Conservation (phyloP, 768 basidiomycete species). For the Boletus vinaceobasis region DNA sequence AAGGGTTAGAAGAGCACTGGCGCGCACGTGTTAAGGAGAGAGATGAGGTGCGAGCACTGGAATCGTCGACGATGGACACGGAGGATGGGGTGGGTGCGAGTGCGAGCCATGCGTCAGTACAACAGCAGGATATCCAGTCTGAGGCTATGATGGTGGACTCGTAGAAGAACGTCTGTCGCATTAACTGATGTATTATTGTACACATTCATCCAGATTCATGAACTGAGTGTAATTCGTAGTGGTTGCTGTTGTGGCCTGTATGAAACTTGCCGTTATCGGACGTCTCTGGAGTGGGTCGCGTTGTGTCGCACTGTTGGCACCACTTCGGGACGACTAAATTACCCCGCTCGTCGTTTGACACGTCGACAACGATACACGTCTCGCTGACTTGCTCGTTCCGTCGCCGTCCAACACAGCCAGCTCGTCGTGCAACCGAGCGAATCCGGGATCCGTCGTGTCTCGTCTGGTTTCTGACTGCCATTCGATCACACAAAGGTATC, state of each 20-base stretch:
- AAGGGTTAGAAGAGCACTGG: slow-evolving; percentile 42
- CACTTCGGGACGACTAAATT: background rate
- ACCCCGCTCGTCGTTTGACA: slow-evolving; percentile 12
- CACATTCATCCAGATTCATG: background rate
- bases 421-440: background rate
- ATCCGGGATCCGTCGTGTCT: slow-evolving; percentile 49
- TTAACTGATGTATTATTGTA: background rate
- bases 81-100: background rate
- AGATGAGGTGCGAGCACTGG: slow-evolving; percentile 15
- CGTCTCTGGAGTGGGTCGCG: background rate
- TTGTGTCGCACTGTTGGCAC: slow-evolving; percentile 1
- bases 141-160: slow-evolving; percentile 21
- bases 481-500: slow-evolving; percentile 37
- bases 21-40: slow-evolving; percentile 29
- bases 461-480: slow-evolving; percentile 38
- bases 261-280: slow-evolving; percentile 21
- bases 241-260: slow-evolving; percentile 17
- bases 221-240: background rate
- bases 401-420: slow-evolving; percentile 4
- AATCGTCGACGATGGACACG: slow-evolving; percentile 1
- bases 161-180: background rate
- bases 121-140: slow-evolving; percentile 1
- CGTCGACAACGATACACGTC: slow-evolving; percentile 12
- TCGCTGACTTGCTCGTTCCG: background rate
- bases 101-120: background rate